A percentile compares a stretch with the other conserved stretches of the same genome.
These are phyloP conservation scores for Aspergillus asperescens DNA, from an alignment of 495 filamentous ascomycete genomes.

Conservation along the genomic window DNA sequence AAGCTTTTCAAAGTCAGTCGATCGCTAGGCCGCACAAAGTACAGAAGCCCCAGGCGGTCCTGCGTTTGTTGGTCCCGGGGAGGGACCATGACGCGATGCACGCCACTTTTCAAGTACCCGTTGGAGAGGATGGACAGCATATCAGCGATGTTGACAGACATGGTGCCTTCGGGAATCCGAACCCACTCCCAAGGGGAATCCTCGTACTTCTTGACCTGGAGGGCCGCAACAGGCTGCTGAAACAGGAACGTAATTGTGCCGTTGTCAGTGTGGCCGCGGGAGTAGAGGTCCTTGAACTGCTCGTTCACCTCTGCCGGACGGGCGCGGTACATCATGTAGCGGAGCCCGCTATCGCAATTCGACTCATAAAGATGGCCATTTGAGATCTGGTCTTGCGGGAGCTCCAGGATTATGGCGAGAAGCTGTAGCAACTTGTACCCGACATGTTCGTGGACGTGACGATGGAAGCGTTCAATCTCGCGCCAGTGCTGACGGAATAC, in stretches of 20 bases:
- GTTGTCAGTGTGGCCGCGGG: constrained; percentile 50
- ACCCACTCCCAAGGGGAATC: constrained; percentile 22
- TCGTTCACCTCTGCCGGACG: constrained; percentile 41
- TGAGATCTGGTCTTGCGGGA: constrained; percentile 47
- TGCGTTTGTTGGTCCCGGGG: background rate
- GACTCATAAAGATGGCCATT: constrained; percentile 47
- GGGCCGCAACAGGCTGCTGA: constrained; percentile 50
- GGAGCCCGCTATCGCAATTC: constrained; percentile 41
- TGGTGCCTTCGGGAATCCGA: constrained; percentile 21
- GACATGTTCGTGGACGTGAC: constrained; percentile 44
- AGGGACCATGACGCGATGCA: background rate
- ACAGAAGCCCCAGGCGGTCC: background rate
- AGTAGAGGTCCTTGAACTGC: constrained; percentile 35
- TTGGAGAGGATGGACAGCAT: constrained; percentile 17
- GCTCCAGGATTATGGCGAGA: constrained; percentile 47
- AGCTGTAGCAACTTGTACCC: constrained; percentile 43
- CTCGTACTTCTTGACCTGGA: constrained; percentile 39
- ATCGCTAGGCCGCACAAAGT: background rate
- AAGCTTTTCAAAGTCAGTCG: background rate
- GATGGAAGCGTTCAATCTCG: constrained; percentile 47
- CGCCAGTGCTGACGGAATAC: constrained; percentile 33
- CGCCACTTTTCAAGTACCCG: background rate
- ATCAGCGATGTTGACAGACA: constrained; percentile 47
- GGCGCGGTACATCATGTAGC: constrained; percentile 51
- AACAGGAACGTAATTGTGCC: constrained; percentile 50